phyloP scores from a whole-genome alignment of 352 stramenopile genomes.

The Phytophthora palmivora region DNA sequence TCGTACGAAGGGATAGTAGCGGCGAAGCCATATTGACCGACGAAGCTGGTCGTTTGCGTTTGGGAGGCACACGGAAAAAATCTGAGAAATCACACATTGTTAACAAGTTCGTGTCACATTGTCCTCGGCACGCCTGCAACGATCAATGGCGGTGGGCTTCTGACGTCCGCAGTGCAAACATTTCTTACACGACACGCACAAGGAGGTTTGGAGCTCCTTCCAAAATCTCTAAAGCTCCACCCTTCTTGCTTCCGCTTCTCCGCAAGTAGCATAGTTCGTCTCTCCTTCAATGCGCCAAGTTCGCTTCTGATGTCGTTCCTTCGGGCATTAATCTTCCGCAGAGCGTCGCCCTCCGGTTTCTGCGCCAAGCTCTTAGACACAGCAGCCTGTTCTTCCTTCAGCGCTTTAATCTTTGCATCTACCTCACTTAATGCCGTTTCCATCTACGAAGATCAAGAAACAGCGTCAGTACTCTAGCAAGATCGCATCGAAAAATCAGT shows the following conservation, averaged over 20 bases:
- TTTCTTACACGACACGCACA: slow-evolving; percentile 21
- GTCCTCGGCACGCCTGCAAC: slow-evolving; percentile 9
- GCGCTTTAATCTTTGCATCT: slow-evolving; percentile 77
- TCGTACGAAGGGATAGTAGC: slow-evolving; percentile 23
- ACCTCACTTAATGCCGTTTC: slow-evolving; percentile 85
- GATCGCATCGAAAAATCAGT: background rate
- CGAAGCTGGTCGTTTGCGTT: slow-evolving; percentile 16
- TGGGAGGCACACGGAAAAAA: slow-evolving; percentile 20
- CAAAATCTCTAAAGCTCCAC: slow-evolving; percentile 48
- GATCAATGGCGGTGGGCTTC: slow-evolving; percentile 3
- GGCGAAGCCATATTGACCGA: slow-evolving; percentile 11
- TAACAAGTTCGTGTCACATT: slow-evolving; percentile 41
- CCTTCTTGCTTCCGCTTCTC: slow-evolving; percentile 88
- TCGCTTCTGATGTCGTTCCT: slow-evolving; percentile 89
- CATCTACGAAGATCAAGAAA: slow-evolving; percentile 45
- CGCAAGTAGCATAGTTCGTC: slow-evolving; percentile 76
- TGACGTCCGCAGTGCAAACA: slow-evolving; percentile 11
- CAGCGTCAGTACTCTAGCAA: slow-evolving; percentile 1
- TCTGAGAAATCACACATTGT: slow-evolving; percentile 41
- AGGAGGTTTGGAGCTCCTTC: slow-evolving; percentile 13
- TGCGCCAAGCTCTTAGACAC: slow-evolving; percentile 78
- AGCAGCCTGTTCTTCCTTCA: slow-evolving; percentile 86
- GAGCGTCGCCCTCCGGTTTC: slow-evolving; percentile 78
- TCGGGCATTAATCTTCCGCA: slow-evolving; percentile 84
- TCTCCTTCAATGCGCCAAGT: slow-evolving; percentile 82